These are phyloP conservation scores for Cenchrus purpureus DNA, from an alignment of 176 grass and related monocot species.

Conservation along the genomic window DNA sequence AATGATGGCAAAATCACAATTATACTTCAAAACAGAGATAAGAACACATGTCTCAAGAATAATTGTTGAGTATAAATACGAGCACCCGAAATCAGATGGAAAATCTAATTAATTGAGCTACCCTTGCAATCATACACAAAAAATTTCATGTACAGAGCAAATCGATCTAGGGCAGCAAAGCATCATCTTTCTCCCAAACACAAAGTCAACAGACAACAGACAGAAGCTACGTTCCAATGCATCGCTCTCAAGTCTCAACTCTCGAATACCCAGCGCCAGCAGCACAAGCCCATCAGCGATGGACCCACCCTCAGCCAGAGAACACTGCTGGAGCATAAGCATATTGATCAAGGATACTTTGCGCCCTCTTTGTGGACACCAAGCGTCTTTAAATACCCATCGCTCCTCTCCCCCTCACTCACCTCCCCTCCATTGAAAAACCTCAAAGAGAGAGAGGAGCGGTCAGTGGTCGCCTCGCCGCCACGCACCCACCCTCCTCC, in stretches of 20 bases:
- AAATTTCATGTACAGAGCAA: no score
- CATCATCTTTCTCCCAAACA: background rate
- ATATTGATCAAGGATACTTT: background rate
- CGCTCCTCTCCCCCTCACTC: conserved; percentile 26
- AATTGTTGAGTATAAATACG: no score
- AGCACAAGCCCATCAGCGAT: background rate
- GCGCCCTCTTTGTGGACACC: conserved; percentile 19
- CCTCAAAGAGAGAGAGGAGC: background rate
- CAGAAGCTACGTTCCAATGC: background rate
- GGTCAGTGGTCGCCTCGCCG: conserved; percentile 36
- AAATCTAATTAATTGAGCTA: no score
- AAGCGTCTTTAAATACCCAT: conserved; percentile 45
- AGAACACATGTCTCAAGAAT: no score
- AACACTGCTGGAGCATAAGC: background rate
- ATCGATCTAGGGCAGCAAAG: no score
- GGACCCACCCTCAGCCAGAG: conserved; percentile 7
- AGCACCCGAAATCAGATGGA: no score
- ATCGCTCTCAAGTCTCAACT: background rate
- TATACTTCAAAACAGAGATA: no score
- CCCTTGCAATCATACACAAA: no score
- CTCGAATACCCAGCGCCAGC: background rate
- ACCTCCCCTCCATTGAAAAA: background rate
- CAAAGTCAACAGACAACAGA: background rate
- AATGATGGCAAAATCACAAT: no score
- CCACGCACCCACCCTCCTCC: conserved; percentile 29